Evolutionary conservation across 2,329 filamentous ascomycete genomes (phyloP), one percentile per base, ranked within the genome.

Genomic region (Fusarium sp.): DNA sequence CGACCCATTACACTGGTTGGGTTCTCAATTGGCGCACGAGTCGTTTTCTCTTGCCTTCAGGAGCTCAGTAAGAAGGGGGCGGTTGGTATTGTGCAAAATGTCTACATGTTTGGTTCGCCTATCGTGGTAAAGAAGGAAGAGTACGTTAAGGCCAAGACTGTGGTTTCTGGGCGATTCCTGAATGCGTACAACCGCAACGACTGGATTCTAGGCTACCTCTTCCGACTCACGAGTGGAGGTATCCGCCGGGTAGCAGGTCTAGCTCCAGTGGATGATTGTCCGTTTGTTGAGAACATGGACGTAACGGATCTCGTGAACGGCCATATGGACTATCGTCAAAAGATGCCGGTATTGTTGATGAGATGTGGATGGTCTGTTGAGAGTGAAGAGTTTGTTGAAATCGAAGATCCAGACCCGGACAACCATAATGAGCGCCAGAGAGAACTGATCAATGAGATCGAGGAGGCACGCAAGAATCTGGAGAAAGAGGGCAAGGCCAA

Each of bases 201-300:
- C 83, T 99, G 96, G 96, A 98, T 99, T 78, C 83, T 99, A 55
- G 95, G 92, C 68, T 99, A 99, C 80, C 90, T 99, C 3, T 99
- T 99, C 87, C 93, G 96, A 20, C 89, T 97, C 45, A 99, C 96
- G 7, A 93, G 92, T 74, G 96, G 96, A 73, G 96, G 96, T 47
- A 95, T 98, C 78, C 92, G 95, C 81, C 91, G 92, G 26, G 90
- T 99, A 3, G 95, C 95, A 10, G 96, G 96, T 18, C 88, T 99
- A 45, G 93, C 90, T 2, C 87, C 92, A 3, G 88, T 98, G 6
- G 89, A 95, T 48, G 89, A 86, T 11, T 86, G 97, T n/a, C 91
- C 92, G 0, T 94, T 92, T 22, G 83, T 98, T 22, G 96, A 98
- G 80, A 98, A 98, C 78, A 87, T 97, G 71, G 91, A 98, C 79